Evolutionary conservation across 192 early-diverging fungal species (phyloP), one percentile per base, ranked within the genome.

Genomic region (Chytriomyces confervae): DNA sequence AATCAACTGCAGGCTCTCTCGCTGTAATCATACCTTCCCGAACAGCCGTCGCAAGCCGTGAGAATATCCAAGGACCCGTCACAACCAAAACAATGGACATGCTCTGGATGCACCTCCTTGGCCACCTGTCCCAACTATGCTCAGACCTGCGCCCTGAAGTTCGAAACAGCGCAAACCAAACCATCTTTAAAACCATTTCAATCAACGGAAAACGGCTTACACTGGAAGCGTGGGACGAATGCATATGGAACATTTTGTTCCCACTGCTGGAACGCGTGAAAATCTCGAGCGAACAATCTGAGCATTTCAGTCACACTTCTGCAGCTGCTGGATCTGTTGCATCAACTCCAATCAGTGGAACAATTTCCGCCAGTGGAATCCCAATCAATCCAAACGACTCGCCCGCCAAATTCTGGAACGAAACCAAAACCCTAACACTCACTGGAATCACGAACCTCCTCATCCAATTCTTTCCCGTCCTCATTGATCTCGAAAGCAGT

Each of bases 81-180:
- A 81, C 84, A 49, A 80, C 62, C n/a, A 50, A 75, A 48, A 81
- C 78, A 13, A 80, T 84, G 69, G 88, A 94, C 76, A 84, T 90
- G 27, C 82, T 98, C 10, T 99, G 97, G 98, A 91, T 97, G 87
- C 83, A 94, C 6, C 86, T 98, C n/a, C 82, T 98, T 11, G 88
- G 89, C 44, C 89, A 95, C 72, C 87, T 99, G 29, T 91, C 94
- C 4, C 84, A 88, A 18, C 87, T 96, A 27, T 96, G 95, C 66
- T 90, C 92, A 13, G 98, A 99, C 76, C 73, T 74, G 7, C 84
- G 96, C 16, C 93, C 94, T 0, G 96, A 98, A 77, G 96, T 99
- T 9, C 88, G 98, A 29, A 94, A 97, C 77, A 92, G 93, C 13
- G 95, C 96, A 18, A 94, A 93, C 62, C 98, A 98, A 80, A 98